These are phyloP conservation scores for Dipteronia dyeriana DNA, from an alignment of 345 rosid genomes.

Conservation along the genomic window DNA sequence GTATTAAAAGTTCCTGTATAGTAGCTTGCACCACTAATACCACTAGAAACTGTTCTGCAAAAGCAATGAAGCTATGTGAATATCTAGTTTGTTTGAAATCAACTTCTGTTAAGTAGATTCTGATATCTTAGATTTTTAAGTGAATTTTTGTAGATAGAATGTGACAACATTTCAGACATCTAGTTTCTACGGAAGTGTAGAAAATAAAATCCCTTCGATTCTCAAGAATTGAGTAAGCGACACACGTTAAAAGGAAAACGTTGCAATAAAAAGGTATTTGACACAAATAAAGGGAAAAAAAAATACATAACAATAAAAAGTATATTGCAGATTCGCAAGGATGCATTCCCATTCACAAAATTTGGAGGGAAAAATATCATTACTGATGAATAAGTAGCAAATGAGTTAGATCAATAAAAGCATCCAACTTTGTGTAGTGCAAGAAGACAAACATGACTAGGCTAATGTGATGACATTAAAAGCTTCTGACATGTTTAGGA, in stretches of 20 bases:
- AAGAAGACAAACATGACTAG: background rate
- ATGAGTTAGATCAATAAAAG: background rate
- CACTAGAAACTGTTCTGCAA: conserved; percentile 97
- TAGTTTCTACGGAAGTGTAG: background rate
- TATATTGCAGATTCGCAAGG: background rate
- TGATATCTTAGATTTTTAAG: background rate
- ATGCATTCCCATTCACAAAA: background rate
- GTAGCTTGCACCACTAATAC: conserved; percentile 98
- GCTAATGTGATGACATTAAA: background rate
- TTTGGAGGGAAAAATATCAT: background rate
- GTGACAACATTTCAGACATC: background rate
- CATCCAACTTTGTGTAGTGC: background rate
- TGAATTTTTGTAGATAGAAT: background rate
- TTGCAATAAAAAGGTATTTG: background rate
- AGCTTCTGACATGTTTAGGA: background rate
- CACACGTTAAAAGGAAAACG: background rate
- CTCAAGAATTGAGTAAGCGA: background rate
- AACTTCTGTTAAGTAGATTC: background rate
- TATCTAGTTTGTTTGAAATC: conserved; percentile 15
- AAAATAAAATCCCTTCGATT: background rate
- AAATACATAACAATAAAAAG: background rate
- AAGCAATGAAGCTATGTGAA: conserved; percentile 40
- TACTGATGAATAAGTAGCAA: background rate
- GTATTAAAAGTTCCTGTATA: conserved; percentile 93
- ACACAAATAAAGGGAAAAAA: background rate